These are phyloP conservation scores for Blumeria hordei DNA, from an alignment of 2,329 filamentous ascomycete species.

Conservation along the genomic window DNA sequence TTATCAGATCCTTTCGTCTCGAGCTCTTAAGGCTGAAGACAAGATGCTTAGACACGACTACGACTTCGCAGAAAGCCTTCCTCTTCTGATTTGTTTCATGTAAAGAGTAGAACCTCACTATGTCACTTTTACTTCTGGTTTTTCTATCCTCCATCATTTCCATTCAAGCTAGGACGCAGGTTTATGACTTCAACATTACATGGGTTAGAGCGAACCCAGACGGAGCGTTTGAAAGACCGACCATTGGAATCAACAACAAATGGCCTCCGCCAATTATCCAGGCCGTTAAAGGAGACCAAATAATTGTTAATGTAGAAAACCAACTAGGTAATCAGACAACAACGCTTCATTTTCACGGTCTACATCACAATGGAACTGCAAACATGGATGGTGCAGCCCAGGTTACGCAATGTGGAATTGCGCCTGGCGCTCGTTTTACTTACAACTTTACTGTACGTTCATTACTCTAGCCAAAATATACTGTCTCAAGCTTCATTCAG, in stretches of 20 bases:
- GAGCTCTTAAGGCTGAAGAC: too few species aligned
- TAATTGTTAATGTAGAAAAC: conserved; percentile 19
- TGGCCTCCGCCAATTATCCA: conserved; percentile 50
- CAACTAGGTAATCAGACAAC: conserved; percentile 29
- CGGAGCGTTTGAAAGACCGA: conserved; percentile 34
- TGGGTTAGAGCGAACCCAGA: conserved; percentile 56
- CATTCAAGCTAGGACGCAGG: conserved; percentile 16
- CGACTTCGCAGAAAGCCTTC: too few species aligned
- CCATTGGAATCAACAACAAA: conserved; percentile 52
- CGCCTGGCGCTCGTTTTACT: conserved; percentile 36
- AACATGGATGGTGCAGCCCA: conserved; percentile 44
- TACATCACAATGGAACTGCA: conserved; percentile 42
- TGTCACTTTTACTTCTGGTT: neutral
- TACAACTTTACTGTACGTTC: conserved; percentile 38
- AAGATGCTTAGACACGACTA: too few species aligned
- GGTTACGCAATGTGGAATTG: conserved; percentile 43
- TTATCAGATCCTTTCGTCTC: conserved; percentile 1
- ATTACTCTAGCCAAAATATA: neutral
- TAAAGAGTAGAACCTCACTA: too few species aligned
- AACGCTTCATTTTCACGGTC: conserved; percentile 44
- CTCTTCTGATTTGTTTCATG: too few species aligned
- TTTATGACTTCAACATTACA: conserved; percentile 41
- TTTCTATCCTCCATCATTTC: neutral
- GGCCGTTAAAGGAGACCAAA: conserved; percentile 32
- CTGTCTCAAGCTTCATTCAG: conserved; percentile 17